Conservation (phyloP, 2,329 filamentous ascomycete species). For the Cylindrodendrum hubeiense region DNA sequence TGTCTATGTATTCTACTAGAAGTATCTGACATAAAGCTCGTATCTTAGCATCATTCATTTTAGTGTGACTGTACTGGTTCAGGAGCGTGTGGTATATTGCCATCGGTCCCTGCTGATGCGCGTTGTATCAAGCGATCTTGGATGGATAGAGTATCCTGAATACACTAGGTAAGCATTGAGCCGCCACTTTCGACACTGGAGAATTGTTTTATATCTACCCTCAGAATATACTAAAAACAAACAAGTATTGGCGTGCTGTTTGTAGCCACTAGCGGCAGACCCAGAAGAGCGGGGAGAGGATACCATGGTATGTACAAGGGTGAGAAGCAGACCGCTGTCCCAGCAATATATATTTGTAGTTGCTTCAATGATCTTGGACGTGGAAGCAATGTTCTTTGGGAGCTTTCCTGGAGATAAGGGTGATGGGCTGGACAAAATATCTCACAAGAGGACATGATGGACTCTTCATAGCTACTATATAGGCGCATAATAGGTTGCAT, state of each 20-base stretch:
- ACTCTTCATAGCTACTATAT: no score
- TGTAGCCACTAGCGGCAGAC: neutral
- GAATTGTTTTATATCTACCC: neutral
- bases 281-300: neutral
- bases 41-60: no score
- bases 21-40: no score
- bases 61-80: neutral
- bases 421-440: neutral
- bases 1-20: no score
- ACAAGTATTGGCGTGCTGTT: neutral
- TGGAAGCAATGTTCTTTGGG: no score
- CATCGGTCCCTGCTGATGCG: no score
- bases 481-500: no score
- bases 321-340: no score
- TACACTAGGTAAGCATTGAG: constrained; percentile 20
- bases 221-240: neutral
- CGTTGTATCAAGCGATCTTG: constrained; percentile 24
- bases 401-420: neutral
- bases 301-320: neutral
- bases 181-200: neutral
- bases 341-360: no score
- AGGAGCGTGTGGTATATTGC: neutral
- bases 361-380: no score
- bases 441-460: no score
- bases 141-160: constrained; percentile 23